Conservation (phyloP, 2,329 filamentous ascomycete species). For the Pseudocercospora fuligena region DNA sequence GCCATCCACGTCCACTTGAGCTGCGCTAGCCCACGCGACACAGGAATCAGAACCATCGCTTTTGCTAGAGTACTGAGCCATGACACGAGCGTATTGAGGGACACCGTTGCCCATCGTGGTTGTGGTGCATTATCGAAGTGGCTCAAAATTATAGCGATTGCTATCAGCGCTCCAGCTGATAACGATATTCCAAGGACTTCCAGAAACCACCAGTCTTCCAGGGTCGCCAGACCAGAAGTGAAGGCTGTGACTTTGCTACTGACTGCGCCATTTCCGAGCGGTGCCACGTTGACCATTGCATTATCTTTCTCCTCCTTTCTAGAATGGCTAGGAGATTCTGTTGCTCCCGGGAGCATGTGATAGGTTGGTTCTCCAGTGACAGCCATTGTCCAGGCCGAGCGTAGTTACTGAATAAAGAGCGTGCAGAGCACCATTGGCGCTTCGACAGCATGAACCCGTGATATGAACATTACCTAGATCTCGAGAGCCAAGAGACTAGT, state of each 20-base stretch:
- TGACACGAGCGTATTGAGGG: neutral
- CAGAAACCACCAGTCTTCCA: neutral
- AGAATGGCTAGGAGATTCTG: too few species aligned
- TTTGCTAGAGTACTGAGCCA: neutral
- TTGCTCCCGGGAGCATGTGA: too few species aligned
- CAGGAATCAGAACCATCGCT: neutral
- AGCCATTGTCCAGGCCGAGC: too few species aligned
- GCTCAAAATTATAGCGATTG: neutral
- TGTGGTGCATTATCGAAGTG: neutral
- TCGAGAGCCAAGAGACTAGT: too few species aligned
- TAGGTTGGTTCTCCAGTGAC: too few species aligned
- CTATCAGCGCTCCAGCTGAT: neutral
- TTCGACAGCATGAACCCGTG: too few species aligned
- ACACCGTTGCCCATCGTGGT: neutral
- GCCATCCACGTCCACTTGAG: neutral
- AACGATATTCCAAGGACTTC: neutral
- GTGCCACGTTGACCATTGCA: too few species aligned
- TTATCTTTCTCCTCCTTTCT: too few species aligned
- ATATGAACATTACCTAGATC: too few species aligned
- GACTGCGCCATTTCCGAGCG: too few species aligned
- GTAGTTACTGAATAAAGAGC: too few species aligned
- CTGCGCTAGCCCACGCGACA: neutral
- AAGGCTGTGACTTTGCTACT: neutral
- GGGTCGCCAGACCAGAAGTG: neutral
- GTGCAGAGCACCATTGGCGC: too few species aligned